A percentile compares a stretch with the other conserved stretches of the same genome.
Evolutionary conservation across 352 stramenopile genomes (phyloP).

Genomic region (Elongisporangium anandrum): DNA sequence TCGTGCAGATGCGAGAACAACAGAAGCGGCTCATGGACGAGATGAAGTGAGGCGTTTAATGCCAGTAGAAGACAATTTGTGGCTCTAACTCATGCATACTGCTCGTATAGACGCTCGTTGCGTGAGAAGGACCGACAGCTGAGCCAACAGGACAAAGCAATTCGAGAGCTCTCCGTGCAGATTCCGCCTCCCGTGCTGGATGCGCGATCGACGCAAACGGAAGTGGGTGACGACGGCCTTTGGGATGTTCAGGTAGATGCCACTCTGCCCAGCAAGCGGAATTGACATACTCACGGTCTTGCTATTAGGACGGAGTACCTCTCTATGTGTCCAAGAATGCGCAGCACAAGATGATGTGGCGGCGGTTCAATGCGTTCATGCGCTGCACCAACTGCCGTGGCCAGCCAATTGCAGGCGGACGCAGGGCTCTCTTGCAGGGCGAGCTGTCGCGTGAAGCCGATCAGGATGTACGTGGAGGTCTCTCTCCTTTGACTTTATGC

Average conservation of each 20-base stretch:
- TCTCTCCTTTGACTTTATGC: no score
- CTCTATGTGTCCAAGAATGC: constrained; percentile 50
- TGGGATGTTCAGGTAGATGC: constrained; percentile 51
- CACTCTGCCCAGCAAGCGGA: neutral
- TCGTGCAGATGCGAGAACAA: constrained; percentile 29
- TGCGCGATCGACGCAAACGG: constrained; percentile 37
- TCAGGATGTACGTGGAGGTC: constrained; percentile 13
- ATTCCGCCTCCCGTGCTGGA: constrained; percentile 8
- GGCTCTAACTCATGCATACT: neutral
- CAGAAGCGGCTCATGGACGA: constrained; percentile 49
- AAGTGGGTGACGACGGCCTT: constrained; percentile 68
- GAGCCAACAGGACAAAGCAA: constrained; percentile 29
- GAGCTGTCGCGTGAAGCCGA: constrained; percentile 3
- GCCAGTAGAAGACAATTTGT: neutral
- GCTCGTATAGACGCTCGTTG: constrained; percentile 18
- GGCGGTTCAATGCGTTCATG: constrained; percentile 67
- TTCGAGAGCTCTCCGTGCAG: constrained; percentile 42
- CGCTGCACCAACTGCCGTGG: constrained; percentile 66
- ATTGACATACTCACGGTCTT: no score
- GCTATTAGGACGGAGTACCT: constrained; percentile 49
- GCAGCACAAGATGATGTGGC: constrained; percentile 47
- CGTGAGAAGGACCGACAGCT: constrained; percentile 53
- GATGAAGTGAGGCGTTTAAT: constrained; percentile 28
- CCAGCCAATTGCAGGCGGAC: constrained; percentile 24
- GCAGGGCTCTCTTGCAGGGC: neutral